A percentile compares a stretch with the other conserved stretches of the same genome.
These are phyloP conservation scores for Sugiyamaella xylanicola DNA, from an alignment of 1,139 yeast genomes.

Conservation along the genomic window DNA sequence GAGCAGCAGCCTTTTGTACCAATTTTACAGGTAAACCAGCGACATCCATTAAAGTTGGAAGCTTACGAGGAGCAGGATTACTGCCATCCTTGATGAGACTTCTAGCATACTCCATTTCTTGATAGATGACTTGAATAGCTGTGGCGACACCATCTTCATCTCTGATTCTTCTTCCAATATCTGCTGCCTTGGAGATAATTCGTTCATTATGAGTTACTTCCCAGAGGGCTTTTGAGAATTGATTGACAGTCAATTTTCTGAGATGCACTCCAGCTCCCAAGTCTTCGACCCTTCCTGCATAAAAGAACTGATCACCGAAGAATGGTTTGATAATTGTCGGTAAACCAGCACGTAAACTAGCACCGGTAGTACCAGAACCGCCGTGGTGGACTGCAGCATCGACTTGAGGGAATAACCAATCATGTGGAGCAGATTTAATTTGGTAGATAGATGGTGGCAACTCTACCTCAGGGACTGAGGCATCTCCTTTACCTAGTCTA, in stretches of 20 bases:
- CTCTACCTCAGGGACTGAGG: conserved; percentile 52
- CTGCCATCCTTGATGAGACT: conserved; percentile 29
- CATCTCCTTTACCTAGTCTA: conserved; percentile 49
- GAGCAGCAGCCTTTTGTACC: conserved; percentile 13
- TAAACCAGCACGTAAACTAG: conserved; percentile 78
- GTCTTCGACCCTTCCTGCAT: conserved; percentile 83
- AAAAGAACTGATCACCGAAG: conserved; percentile 94
- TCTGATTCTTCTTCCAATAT: conserved; percentile 61
- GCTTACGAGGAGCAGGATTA: conserved; percentile 6
- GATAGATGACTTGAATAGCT: conserved; percentile 77
- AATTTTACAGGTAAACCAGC: conserved; percentile 20
- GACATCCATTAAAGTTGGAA: conserved; percentile 20
- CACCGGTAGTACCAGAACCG: conserved; percentile 97
- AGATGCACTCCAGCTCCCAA: conserved; percentile 82
- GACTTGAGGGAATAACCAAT: conserved; percentile 85
- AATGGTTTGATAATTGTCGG: conserved; percentile 93
- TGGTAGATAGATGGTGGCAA: conserved; percentile 72
- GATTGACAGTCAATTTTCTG: conserved; percentile 63
- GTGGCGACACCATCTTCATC: conserved; percentile 75
- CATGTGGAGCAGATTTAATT: conserved; percentile 81
- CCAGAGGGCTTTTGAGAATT: conserved; percentile 65
- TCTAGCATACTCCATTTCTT: conserved; percentile 74
- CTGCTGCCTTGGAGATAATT: conserved; percentile 65
- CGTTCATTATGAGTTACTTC: conserved; percentile 68
- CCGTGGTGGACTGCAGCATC: conserved; percentile 98